A percentile compares a stretch with the other conserved stretches of the same genome.
Evolutionary conservation across 306 rosid species (phyloP).

Genomic region (Lathyrus oleraceus): DNA sequence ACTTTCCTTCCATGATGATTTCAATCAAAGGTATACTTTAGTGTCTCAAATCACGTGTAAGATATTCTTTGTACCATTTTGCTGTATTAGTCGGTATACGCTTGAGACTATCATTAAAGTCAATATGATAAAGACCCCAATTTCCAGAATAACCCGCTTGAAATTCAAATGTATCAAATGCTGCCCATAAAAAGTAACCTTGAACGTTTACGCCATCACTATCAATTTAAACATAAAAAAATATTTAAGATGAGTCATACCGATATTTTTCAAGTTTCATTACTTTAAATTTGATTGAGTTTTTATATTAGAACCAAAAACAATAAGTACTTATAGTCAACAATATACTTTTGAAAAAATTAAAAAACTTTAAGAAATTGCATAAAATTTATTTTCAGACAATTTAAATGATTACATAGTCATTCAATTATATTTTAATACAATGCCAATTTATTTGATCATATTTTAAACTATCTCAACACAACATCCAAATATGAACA

Average conservation of each 20-base stretch:
- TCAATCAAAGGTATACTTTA: not conserved
- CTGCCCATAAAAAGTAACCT: constrained; percentile 40
- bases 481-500: not conserved
- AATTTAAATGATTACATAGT: no score
- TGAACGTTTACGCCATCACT: constrained; percentile 37
- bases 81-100: constrained; percentile 18
- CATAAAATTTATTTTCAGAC: no score
- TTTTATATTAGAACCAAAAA: not conserved
- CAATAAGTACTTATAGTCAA: no score
- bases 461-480: not conserved
- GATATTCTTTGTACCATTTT: constrained; percentile 5
- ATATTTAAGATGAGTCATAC: not conserved
- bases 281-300: not conserved
- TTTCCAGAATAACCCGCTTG: not conserved
- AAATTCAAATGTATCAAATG: constrained; percentile 41
- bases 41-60: not conserved
- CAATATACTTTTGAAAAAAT: no score
- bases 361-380: no score
- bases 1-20: no score
- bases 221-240: not conserved
- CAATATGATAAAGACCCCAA: constrained; percentile 35
- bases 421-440: not conserved
- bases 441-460: not conserved
- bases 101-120: constrained; percentile 29
- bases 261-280: not conserved